Percentiles rank a stretch among this genome's conserved stretches.
phyloP scores from a whole-genome alignment of 1,284 basidiomycete species.

The Abortiporus biennis region DNA sequence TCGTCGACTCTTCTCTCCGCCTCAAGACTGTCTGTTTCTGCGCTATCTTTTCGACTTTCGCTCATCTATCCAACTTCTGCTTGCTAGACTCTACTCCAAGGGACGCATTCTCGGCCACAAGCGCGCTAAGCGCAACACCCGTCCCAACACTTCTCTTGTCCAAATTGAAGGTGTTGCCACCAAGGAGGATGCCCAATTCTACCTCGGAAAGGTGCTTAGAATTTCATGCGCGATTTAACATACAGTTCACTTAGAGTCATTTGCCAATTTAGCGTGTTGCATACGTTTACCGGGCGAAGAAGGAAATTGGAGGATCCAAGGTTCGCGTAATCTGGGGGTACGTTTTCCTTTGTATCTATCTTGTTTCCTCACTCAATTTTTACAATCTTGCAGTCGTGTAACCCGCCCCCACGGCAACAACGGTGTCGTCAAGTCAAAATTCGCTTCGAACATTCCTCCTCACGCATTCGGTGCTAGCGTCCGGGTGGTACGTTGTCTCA shows the following conservation, averaged over 20 bases:
- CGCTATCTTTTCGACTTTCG: constrained; percentile 1
- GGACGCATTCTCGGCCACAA: constrained; percentile 98
- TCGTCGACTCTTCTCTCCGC: constrained; percentile 1
- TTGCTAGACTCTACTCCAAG: constrained; percentile 89
- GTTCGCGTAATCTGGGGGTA: constrained; percentile 97
- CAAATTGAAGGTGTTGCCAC: constrained; percentile 96
- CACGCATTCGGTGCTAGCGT: constrained; percentile 93
- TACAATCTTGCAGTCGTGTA: constrained; percentile 54
- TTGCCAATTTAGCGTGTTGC: constrained; percentile 72
- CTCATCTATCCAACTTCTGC: background rate
- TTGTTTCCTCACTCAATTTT: background rate
- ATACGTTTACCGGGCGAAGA: constrained; percentile 96
- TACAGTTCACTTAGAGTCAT: background rate
- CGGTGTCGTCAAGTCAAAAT: constrained; percentile 98
- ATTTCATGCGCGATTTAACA: background rate
- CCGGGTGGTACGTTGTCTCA: constrained; percentile 73
- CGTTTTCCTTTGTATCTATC: constrained; percentile 20
- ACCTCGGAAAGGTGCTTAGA: constrained; percentile 89
- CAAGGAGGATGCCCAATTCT: constrained; percentile 95
- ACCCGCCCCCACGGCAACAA: constrained; percentile 92
- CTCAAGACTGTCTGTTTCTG: background rate
- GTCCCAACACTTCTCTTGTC: constrained; percentile 93
- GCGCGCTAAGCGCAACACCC: constrained; percentile 94
- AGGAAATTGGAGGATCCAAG: constrained; percentile 88
- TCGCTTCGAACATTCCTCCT: constrained; percentile 94